Evolutionary conservation across 768 basidiomycete genomes (phyloP).

Genomic region (Termitomyces sp.): DNA sequence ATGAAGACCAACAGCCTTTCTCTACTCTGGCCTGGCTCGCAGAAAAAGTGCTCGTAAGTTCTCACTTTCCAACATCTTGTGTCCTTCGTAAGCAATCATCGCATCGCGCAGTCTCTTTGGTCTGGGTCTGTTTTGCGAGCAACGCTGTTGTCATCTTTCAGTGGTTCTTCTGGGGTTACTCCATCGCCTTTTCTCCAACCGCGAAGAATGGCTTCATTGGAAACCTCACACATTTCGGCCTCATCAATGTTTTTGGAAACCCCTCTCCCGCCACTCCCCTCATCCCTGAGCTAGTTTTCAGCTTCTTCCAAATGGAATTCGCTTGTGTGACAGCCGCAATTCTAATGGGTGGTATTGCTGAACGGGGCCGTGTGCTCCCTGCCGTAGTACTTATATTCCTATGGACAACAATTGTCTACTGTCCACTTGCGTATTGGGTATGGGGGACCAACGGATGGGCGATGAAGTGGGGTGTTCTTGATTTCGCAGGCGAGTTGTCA

Average conservation of each 20-base stretch:
- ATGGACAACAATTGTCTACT: constrained; percentile 88
- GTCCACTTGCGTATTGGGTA: constrained; percentile 83
- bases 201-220: constrained; percentile 78
- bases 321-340: constrained; percentile 80
- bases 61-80: not conserved
- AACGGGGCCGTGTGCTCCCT: constrained; percentile 82
- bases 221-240: constrained; percentile 76
- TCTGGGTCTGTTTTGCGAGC: constrained; percentile 71
- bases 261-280: constrained; percentile 80
- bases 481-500: constrained; percentile 70
- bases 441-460: constrained; percentile 86
- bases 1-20: constrained; percentile 49
- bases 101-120: constrained; percentile 51
- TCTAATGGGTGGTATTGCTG: constrained; percentile 78
- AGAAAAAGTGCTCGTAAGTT: constrained; percentile 58
- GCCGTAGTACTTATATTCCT: constrained; percentile 78
- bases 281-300: constrained; percentile 81
- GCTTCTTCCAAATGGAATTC: constrained; percentile 87
- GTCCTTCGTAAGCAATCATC: constrained; percentile 6
- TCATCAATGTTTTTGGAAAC: constrained; percentile 65
- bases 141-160: constrained; percentile 78
- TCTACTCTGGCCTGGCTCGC: constrained; percentile 71
- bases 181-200: constrained; percentile 76
- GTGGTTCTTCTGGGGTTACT: constrained; percentile 76
- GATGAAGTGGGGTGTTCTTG: constrained; percentile 79